A percentile compares a stretch with the other conserved stretches of the same genome.
Conservation (phyloP, 305 asterid species). For the Fraxinus sp. region DNA sequence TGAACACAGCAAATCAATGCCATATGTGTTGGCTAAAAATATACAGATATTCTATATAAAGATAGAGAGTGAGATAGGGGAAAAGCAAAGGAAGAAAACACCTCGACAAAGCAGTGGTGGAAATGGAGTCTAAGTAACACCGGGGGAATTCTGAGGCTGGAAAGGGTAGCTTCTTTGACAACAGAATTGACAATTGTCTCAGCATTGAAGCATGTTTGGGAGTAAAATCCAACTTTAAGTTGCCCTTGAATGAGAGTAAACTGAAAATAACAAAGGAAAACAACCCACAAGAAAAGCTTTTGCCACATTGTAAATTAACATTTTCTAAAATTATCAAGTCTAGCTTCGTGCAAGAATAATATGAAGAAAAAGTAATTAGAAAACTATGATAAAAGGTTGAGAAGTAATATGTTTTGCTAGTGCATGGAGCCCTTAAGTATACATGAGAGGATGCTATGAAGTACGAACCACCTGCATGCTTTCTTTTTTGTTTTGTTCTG, state of each 20-base stretch:
- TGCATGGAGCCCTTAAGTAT: background rate
- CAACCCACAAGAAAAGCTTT: background rate
- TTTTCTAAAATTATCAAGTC: background rate
- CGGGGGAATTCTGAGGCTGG: conserved; percentile 25
- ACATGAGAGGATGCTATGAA: background rate
- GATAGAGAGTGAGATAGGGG: background rate
- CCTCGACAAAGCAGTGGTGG: conserved; percentile 46
- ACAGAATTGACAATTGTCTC: conserved; percentile 36
- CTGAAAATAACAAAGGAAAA: background rate
- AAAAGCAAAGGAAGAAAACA: background rate
- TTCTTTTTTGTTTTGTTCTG: background rate
- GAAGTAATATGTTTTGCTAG: background rate
- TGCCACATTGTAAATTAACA: background rate
- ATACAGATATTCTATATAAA: background rate
- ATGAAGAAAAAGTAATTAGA: background rate
- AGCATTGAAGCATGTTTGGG: conserved; percentile 41
- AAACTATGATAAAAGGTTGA: background rate
- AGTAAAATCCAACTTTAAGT: conserved; percentile 37
- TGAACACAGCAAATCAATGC: background rate
- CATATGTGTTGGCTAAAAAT: background rate
- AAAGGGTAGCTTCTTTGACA: conserved; percentile 29
- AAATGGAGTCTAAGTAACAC: conserved; percentile 38
- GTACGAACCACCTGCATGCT: background rate
- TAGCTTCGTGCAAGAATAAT: background rate
- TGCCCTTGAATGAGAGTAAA: conserved; percentile 17